These are phyloP conservation scores for Apiospora hydei DNA, from an alignment of 2,329 filamentous ascomycete species.

Conservation along the genomic window DNA sequence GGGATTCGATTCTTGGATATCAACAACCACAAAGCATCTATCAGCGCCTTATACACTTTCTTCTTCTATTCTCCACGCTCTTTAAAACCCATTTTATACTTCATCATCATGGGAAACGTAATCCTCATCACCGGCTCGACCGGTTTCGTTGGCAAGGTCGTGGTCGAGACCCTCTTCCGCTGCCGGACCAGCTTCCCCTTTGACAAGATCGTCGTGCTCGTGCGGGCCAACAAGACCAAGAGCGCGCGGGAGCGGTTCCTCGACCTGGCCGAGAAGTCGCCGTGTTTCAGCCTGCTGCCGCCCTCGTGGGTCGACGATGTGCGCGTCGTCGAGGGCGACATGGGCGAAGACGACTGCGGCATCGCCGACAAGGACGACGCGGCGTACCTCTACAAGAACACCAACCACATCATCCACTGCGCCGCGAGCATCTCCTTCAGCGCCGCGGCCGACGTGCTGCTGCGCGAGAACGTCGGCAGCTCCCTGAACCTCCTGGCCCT, in stretches of 20 bases:
- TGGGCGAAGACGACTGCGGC: not conserved
- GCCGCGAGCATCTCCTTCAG: constrained; percentile 18
- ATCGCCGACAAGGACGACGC: not conserved
- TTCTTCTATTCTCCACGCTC: not conserved
- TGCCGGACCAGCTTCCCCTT: constrained; percentile 9
- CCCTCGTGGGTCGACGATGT: not conserved
- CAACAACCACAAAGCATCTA: not conserved
- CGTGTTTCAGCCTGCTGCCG: not conserved
- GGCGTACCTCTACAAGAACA: not conserved
- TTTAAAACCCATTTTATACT: not conserved
- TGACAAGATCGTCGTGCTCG: not conserved
- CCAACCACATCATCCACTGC: constrained; percentile 7
- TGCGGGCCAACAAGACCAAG: constrained; percentile 10
- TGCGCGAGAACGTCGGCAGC: constrained; percentile 16
- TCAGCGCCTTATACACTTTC: not conserved
- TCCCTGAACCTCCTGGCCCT: not conserved
- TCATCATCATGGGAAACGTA: not conserved
- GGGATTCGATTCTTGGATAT: not conserved
- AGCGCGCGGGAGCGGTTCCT: not conserved
- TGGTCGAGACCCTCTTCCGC: constrained; percentile 5
- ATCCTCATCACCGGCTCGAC: not conserved
- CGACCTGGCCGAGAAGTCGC: not conserved
- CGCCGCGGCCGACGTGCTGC: constrained; percentile 6
- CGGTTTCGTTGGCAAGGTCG: constrained; percentile 2
- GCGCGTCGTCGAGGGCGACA: constrained; percentile 8